Conservation (phyloP, 2,329 filamentous ascomycete genomes). For the Eurotiales sp. region DNA sequence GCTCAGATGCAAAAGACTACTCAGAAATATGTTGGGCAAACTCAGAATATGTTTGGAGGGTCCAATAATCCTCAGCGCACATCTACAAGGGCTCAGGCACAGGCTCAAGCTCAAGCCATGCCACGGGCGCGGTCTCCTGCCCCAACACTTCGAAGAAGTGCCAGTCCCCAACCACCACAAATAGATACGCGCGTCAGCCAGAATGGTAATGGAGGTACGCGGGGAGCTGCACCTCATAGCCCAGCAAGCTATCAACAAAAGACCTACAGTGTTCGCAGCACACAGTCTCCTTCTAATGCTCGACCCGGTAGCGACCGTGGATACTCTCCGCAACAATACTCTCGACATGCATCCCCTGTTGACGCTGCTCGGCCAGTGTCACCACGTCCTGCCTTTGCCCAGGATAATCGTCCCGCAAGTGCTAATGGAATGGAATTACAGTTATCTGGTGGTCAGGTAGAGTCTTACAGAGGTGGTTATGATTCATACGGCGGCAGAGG, state of each 20-base stretch:
- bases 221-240: conserved; percentile 32
- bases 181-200: conserved; percentile 34
- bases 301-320: conserved; percentile 35
- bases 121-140: conserved; percentile 59
- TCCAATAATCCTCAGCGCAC: conserved; percentile 51
- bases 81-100: conserved; percentile 53
- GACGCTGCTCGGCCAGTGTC: conserved; percentile 44
- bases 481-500: conserved; percentile 25
- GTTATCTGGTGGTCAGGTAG: conserved; percentile 53
- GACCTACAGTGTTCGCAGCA: conserved; percentile 38
- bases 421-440: conserved; percentile 63
- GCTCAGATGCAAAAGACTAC: conserved; percentile 95
- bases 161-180: conserved; percentile 30
- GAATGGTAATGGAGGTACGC: conserved; percentile 25
- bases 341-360: conserved; percentile 35
- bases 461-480: conserved; percentile 50
- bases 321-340: conserved; percentile 44
- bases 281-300: conserved; percentile 31
- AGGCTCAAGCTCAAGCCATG: conserved; percentile 31
- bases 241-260: conserved; percentile 45
- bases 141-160: conserved; percentile 31
- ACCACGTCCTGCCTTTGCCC: conserved; percentile 51
- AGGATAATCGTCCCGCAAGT: conserved; percentile 49
- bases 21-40: conserved; percentile 80
- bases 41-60: conserved; percentile 67